Percentiles rank a stretch among this genome's conserved stretches.
These are phyloP conservation scores for Populus ilicifolia DNA, from an alignment of 345 rosid species.

Conservation along the genomic window DNA sequence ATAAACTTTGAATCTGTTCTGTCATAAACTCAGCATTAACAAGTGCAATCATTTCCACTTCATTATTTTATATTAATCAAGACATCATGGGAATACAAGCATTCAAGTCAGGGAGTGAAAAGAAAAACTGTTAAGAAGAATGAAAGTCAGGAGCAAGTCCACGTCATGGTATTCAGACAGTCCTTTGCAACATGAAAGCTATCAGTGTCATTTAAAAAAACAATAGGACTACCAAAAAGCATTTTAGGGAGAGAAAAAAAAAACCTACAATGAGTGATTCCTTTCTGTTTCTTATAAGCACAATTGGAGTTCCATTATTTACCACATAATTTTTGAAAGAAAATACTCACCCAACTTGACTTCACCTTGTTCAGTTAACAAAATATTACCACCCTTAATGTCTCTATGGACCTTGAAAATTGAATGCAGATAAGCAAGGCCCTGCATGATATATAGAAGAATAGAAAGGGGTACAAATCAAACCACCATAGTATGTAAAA, in stretches of 20 bases:
- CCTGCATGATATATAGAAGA: slow-evolving; percentile 40
- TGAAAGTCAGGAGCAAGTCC: neutral
- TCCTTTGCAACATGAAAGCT: neutral
- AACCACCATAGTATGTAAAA: slow-evolving; percentile 7
- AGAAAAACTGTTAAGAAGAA: neutral
- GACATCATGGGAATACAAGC: neutral
- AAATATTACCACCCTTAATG: slow-evolving; percentile 95
- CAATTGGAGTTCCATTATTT: neutral
- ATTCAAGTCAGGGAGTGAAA: neutral
- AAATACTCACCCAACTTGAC: slow-evolving; percentile 90
- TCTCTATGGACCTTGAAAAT: slow-evolving; percentile 98
- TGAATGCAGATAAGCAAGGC: slow-evolving; percentile 93
- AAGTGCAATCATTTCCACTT: neutral
- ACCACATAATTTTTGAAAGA: neutral
- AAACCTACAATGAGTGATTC: neutral
- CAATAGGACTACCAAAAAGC: neutral
- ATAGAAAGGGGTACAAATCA: neutral
- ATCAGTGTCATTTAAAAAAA: neutral
- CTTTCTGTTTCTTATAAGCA: neutral
- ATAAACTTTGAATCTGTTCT: too few relatives aligned
- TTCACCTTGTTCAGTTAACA: slow-evolving; percentile 98
- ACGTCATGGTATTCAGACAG: neutral
- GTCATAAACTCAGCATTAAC: neutral
- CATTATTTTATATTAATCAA: slow-evolving; percentile 1
- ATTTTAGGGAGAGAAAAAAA: too few relatives aligned